Conservation (phyloP, 2,329 filamentous ascomycete species). For the Fusarium multiceps region DNA sequence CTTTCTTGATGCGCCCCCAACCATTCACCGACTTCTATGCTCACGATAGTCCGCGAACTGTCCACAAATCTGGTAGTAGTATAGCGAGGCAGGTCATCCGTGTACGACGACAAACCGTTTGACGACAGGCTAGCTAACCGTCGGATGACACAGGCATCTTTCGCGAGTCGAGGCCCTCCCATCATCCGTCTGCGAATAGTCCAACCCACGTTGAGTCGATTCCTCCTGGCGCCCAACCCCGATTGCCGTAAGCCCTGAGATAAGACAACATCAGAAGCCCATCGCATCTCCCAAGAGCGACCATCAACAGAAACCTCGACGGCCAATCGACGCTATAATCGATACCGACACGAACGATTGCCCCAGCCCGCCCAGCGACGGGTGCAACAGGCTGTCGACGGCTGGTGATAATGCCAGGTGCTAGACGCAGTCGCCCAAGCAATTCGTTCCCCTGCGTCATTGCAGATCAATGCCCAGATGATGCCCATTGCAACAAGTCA, state of each 20-base stretch:
- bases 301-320: too few species aligned
- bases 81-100: not conserved
- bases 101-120: not conserved
- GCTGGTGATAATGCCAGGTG: slow-evolving; percentile 2
- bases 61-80: not conserved
- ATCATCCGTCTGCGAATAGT: not conserved
- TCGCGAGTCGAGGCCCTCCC: not conserved
- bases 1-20: not conserved
- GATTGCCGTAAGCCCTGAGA: not conserved
- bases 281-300: too few species aligned
- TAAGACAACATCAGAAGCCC: too few species aligned
- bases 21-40: not conserved
- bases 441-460: not conserved
- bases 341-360: too few species aligned
- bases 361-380: not conserved
- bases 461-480: not conserved
- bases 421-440: not conserved
- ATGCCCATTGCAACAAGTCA: not conserved
- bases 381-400: not conserved
- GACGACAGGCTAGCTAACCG: not conserved
- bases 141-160: not conserved
- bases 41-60: not conserved
- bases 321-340: not conserved
- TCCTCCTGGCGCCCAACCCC: not conserved
- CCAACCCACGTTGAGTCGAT: not conserved